These are phyloP conservation scores for Aspergillus heteromorphus DNA, from an alignment of 495 filamentous ascomycete species.

Conservation along the genomic window DNA sequence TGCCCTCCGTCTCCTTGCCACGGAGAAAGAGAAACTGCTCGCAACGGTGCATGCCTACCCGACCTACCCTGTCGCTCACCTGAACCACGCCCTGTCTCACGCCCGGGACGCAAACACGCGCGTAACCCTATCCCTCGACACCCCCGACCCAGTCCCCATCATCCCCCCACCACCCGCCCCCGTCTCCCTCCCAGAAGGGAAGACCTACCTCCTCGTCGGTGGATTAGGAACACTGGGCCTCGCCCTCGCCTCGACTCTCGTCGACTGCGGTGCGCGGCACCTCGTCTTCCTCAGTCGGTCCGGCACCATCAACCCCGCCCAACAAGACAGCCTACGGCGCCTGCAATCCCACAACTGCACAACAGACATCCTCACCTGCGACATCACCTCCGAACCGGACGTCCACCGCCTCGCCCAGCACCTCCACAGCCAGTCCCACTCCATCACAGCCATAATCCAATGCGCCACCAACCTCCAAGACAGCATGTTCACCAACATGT, in stretches of 20 bases:
- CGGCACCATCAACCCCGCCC: constrained; percentile 13
- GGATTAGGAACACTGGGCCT: constrained; percentile 33
- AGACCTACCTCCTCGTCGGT: constrained; percentile 28
- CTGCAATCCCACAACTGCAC: constrained; percentile 18
- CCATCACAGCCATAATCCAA: constrained; percentile 31
- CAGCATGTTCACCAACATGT: constrained; percentile 44
- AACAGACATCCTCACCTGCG: constrained; percentile 24
- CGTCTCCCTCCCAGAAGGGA: constrained; percentile 10
- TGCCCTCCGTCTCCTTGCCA: constrained; percentile 4
- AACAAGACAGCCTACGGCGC: constrained; percentile 17
- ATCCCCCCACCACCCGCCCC: constrained; percentile 6
- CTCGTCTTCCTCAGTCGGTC: constrained; percentile 33
- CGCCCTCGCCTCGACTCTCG: constrained; percentile 28
- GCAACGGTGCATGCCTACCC: constrained; percentile 10
- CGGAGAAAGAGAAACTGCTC: not conserved
- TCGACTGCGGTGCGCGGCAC: constrained; percentile 29
- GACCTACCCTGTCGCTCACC: constrained; percentile 9
- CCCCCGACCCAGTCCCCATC: constrained; percentile 18
- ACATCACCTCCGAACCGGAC: constrained; percentile 20
- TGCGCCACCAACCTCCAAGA: constrained; percentile 34
- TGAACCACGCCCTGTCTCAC: constrained; percentile 10
- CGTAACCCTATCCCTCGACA: constrained; percentile 13
- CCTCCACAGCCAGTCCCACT: constrained; percentile 12
- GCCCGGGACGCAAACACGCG: constrained; percentile 6
- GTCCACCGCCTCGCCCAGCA: constrained; percentile 18